Percentiles rank a stretch among this genome's conserved stretches.
These are phyloP conservation scores for Chamaenerion angustifolium DNA, from an alignment of 345 rosid species.

Conservation along the genomic window DNA sequence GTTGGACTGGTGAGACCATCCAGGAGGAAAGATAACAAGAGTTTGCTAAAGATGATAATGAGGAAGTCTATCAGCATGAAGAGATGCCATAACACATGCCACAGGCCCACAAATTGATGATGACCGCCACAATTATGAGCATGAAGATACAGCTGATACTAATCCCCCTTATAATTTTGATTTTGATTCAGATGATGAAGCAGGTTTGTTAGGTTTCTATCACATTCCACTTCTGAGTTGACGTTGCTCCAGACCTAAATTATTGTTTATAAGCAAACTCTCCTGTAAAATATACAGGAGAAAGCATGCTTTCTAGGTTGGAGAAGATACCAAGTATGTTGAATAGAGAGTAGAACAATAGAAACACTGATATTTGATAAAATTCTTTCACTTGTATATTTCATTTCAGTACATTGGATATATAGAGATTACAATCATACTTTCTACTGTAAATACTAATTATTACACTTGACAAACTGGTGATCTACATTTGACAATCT, in stretches of 20 bases:
- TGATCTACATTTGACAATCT: too few species aligned
- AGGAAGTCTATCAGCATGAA: slow-evolving; percentile 34
- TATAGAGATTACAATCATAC: too few species aligned
- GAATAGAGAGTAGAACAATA: too few species aligned
- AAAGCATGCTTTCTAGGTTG: slow-evolving; percentile 58
- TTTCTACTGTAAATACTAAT: too few species aligned
- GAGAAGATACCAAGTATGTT: slow-evolving; percentile 65
- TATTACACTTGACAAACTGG: too few species aligned
- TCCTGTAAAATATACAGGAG: slow-evolving; percentile 24
- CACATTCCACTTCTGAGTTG: background rate
- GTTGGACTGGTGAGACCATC: slow-evolving; percentile 78
- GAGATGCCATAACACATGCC: slow-evolving; percentile 25
- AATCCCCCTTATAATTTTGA: slow-evolving; percentile 31
- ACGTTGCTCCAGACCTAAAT: too few species aligned
- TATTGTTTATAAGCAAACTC: background rate
- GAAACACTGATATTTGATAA: too few species aligned
- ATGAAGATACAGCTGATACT: slow-evolving; percentile 41
- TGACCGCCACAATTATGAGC: slow-evolving; percentile 29
- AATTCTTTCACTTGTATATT: too few species aligned
- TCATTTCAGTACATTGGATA: too few species aligned
- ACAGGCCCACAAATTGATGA: too few species aligned
- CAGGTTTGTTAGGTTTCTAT: slow-evolving; percentile 46
- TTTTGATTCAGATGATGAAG: slow-evolving; percentile 23
- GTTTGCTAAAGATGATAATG: slow-evolving; percentile 20
- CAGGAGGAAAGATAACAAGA: slow-evolving; percentile 31